Percentiles rank a stretch among this genome's conserved stretches.
Conservation (phyloP, 2,329 filamentous ascomycete genomes). For the Coniochaeta sp. region DNA sequence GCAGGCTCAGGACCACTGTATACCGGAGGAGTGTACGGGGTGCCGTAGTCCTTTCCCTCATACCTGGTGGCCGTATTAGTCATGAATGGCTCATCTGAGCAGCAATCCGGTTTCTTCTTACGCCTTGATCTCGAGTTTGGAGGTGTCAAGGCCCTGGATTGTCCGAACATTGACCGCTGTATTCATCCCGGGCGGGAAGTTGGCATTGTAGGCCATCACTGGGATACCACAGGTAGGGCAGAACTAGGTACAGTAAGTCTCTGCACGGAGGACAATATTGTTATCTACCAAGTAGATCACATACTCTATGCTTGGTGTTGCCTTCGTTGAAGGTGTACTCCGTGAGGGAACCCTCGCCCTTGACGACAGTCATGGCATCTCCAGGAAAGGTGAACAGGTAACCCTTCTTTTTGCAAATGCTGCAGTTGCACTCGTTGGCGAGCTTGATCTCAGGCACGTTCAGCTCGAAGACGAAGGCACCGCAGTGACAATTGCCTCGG, state of each 20-base stretch:
- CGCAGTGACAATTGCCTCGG: constrained; percentile 53
- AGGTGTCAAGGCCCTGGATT: constrained; percentile 36
- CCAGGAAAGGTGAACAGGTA: constrained; percentile 29
- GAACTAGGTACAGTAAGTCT: constrained; percentile 29
- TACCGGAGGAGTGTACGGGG: constrained; percentile 21
- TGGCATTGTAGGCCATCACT: constrained; percentile 25
- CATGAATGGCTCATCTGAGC: background rate
- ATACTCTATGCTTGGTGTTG: constrained; percentile 32
- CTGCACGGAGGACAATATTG: background rate
- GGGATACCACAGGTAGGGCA: constrained; percentile 42
- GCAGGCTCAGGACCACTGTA: constrained; percentile 23
- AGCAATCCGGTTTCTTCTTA: constrained; percentile 18
- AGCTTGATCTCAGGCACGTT: constrained; percentile 50
- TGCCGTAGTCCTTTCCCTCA: constrained; percentile 24
- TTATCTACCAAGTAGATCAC: background rate
- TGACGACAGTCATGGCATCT: constrained; percentile 32
- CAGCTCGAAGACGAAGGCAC: constrained; percentile 42
- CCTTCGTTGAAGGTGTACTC: constrained; percentile 35
- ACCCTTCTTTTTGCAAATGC: constrained; percentile 49
- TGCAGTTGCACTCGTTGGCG: constrained; percentile 57
- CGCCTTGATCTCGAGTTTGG: constrained; percentile 26
- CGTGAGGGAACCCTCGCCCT: constrained; percentile 34
- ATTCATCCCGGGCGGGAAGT: background rate
- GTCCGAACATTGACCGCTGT: constrained; percentile 18
- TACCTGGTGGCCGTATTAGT: constrained; percentile 18